Conservation (phyloP, 23 red algal genomes). For the Cyanidiococcus yangmingshanensis region DNA sequence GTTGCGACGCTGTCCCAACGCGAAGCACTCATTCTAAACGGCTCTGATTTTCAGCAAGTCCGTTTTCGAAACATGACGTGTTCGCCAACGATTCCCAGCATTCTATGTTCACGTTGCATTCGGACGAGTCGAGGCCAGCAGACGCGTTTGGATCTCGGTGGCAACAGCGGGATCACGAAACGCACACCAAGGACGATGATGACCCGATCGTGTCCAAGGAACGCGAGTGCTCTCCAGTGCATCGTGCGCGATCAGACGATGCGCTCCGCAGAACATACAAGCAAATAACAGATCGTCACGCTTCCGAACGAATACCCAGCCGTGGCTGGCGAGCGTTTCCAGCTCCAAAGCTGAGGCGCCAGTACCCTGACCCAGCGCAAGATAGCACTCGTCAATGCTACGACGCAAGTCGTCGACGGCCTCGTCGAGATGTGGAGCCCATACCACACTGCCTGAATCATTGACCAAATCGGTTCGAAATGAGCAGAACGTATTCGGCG, state of each 20-base stretch:
- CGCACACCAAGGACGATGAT: not conserved
- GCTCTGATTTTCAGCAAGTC: too few relatives aligned
- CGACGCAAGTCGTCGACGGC: not conserved
- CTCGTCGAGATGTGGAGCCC: not conserved
- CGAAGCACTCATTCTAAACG: too few relatives aligned
- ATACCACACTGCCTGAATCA: not conserved
- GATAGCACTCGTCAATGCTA: too few relatives aligned
- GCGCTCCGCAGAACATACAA: constrained; percentile 12
- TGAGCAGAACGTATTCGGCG: not conserved
- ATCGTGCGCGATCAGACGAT: not conserved
- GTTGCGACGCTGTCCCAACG: too few relatives aligned
- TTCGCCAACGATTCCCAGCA: too few relatives aligned
- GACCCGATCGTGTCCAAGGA: not conserved
- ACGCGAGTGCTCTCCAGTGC: not conserved
- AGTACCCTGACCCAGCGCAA: too few relatives aligned
- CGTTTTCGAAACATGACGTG: too few relatives aligned
- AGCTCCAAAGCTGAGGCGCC: too few relatives aligned
- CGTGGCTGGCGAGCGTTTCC: not conserved
- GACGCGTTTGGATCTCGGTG: not conserved
- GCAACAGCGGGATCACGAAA: not conserved
- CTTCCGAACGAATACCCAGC: not conserved
- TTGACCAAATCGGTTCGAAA: not conserved
- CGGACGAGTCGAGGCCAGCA: too few relatives aligned
- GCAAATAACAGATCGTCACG: not conserved
- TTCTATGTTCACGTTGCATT: too few relatives aligned